Evolutionary conservation across 2,329 filamentous ascomycete genomes (phyloP).

Genomic region (Microdochium trichocladiopsis): DNA sequence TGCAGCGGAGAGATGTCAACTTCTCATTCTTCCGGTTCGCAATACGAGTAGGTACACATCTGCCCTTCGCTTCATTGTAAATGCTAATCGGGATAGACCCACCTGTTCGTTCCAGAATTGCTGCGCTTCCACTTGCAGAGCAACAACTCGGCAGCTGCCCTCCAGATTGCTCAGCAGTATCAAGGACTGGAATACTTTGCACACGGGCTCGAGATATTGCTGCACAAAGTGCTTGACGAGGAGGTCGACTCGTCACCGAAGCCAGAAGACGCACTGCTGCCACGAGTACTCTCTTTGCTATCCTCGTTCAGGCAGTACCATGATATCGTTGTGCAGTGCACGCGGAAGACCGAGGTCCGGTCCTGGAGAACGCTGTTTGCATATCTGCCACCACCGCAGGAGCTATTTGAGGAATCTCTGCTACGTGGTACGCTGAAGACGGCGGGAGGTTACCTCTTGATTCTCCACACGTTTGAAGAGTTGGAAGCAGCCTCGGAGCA

Average conservation of each 20-base stretch:
- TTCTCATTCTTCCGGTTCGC: slow-evolving; percentile 88
- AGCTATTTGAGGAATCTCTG: slow-evolving; percentile 89
- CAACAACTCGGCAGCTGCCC: slow-evolving; percentile 72
- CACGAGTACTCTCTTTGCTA: slow-evolving; percentile 54
- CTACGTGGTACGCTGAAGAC: slow-evolving; percentile 84
- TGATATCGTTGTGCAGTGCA: slow-evolving; percentile 94
- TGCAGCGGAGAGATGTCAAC: slow-evolving; percentile 85
- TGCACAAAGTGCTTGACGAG: slow-evolving; percentile 90
- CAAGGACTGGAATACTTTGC: slow-evolving; percentile 85
- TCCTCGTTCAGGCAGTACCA: slow-evolving; percentile 80
- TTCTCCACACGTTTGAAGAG: slow-evolving; percentile 78
- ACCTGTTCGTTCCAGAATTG: slow-evolving; percentile 86
- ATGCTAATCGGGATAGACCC: slow-evolving; percentile 52
- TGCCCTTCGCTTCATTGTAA: neutral
- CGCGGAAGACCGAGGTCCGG: slow-evolving; percentile 89
- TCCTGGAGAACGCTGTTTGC: slow-evolving; percentile 93
- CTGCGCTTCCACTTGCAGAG: slow-evolving; percentile 71
- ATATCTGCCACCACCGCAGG: slow-evolving; percentile 81
- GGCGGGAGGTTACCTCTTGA: slow-evolving; percentile 90
- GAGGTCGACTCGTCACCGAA: slow-evolving; percentile 71
- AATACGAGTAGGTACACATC: slow-evolving; percentile 62
- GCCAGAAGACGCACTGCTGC: slow-evolving; percentile 57
- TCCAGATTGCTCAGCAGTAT: slow-evolving; percentile 78
- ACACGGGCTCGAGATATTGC: slow-evolving; percentile 83
- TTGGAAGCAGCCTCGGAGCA: slow-evolving; percentile 64